These are phyloP conservation scores for Parachaetomium inaequale DNA, from an alignment of 495 filamentous ascomycete genomes.

Conservation along the genomic window DNA sequence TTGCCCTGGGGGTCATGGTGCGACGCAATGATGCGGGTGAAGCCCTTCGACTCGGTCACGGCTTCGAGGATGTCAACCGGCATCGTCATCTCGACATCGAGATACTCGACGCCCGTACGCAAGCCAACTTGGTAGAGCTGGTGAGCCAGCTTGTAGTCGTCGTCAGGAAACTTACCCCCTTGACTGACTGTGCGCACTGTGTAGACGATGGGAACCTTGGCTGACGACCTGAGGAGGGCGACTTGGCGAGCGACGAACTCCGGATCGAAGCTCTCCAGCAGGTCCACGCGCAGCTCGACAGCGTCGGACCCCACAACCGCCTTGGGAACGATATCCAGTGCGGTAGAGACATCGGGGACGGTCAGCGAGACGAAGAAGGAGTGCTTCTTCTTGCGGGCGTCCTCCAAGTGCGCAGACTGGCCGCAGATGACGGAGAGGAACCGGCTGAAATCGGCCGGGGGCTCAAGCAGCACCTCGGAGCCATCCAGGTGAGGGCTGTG, in stretches of 20 bases:
- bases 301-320: constrained; percentile 86
- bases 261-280: constrained; percentile 70
- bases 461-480: constrained; percentile 54
- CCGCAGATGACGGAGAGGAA: constrained; percentile 76
- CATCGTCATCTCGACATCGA: constrained; percentile 90
- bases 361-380: constrained; percentile 95
- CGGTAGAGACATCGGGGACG: constrained; percentile 63
- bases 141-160: constrained; percentile 62
- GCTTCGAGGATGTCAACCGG: constrained; percentile 66
- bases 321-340: constrained; percentile 60
- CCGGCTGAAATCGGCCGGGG: constrained; percentile 71
- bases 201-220: constrained; percentile 87
- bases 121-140: constrained; percentile 74
- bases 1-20: constrained; percentile 82
- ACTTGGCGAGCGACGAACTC: constrained; percentile 82
- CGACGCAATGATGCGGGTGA: constrained; percentile 80
- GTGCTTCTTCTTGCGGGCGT: constrained; percentile 64
- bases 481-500: constrained; percentile 67
- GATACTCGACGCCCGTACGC: constrained; percentile 80
- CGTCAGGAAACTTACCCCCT: constrained; percentile 84
- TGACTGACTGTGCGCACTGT: constrained; percentile 83
- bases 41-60: constrained; percentile 64
- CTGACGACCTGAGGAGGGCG: constrained; percentile 68
- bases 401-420: constrained; percentile 58
- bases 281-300: constrained; percentile 89